Percentiles rank a stretch among this genome's conserved stretches.
Conservation (phyloP, 805 yeast genomes). For the Myxozyma melibiosi region DNA sequence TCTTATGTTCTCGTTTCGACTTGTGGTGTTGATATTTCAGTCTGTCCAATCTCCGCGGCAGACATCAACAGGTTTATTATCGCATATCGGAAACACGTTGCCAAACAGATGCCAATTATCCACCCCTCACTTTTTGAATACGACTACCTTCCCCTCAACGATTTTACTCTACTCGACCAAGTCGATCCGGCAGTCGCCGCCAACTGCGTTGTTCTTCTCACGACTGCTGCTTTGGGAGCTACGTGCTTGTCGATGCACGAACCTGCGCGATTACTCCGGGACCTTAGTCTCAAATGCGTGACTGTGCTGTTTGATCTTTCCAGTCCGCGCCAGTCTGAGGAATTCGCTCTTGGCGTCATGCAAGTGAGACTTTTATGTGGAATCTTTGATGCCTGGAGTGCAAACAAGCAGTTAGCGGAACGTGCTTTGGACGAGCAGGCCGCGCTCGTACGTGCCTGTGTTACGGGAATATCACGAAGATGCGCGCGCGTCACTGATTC, state of each 20-base stretch:
- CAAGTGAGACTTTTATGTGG: slow-evolving; percentile 21
- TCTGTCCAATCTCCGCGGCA: neutral
- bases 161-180: neutral
- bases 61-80: neutral
- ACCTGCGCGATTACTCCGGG: slow-evolving; percentile 7
- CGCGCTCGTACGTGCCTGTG: slow-evolving; percentile 19
- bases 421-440: slow-evolving; percentile 25
- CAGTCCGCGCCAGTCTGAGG: neutral
- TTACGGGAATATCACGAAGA: slow-evolving; percentile 12
- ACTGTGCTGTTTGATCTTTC: neutral
- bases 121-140: slow-evolving; percentile 9
- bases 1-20: neutral
- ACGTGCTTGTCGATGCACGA: neutral
- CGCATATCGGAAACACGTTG: slow-evolving; percentile 7
- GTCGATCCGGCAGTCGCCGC: slow-evolving; percentile 6
- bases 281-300: slow-evolving; percentile 5
- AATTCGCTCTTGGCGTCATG: slow-evolving; percentile 12
- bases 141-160: neutral
- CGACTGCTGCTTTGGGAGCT: slow-evolving; percentile 19
- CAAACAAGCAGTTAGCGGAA: slow-evolving; percentile 10
- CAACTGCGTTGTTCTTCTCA: neutral
- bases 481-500: slow-evolving; percentile 1
- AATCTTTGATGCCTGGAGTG: slow-evolving; percentile 23
- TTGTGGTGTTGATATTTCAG: slow-evolving; percentile 3
- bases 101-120: slow-evolving; percentile 1